Evolutionary conservation across 805 yeast species (phyloP).

Genomic region (Maudiozyma serrabonitensis): DNA sequence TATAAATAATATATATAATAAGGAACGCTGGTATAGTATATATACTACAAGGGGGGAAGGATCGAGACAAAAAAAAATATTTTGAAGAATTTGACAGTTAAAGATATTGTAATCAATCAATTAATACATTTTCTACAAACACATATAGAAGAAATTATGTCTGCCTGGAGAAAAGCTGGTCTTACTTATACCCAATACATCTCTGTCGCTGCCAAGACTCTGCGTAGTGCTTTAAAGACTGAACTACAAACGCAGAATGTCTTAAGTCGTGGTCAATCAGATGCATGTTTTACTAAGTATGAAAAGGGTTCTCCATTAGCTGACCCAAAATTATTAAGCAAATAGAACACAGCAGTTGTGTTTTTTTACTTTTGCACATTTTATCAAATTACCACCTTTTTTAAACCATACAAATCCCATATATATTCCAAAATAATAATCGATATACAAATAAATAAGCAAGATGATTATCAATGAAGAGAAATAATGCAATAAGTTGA

Average conservation of each 20-base stretch:
- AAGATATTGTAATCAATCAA: too few relatives aligned
- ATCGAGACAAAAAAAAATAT: too few relatives aligned
- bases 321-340: constrained; percentile 31
- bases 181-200: constrained; percentile 75
- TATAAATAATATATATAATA: too few relatives aligned
- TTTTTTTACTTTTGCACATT: not conserved
- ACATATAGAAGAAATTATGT: not conserved
- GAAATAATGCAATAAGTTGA: too few relatives aligned
- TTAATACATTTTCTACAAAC: too few relatives aligned
- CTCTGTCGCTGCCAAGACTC: constrained; percentile 80
- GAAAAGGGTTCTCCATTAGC: constrained; percentile 50
- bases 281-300: constrained; percentile 61
- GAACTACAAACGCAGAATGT: constrained; percentile 65
- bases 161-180: constrained; percentile 57
- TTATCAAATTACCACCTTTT: not conserved
- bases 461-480: too few relatives aligned
- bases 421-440: too few relatives aligned
- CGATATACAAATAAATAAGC: too few relatives aligned
- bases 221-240: constrained; percentile 81
- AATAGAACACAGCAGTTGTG: constrained; percentile 2
- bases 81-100: too few relatives aligned
- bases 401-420: too few relatives aligned
- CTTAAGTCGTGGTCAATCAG: constrained; percentile 62
- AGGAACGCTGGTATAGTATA: too few relatives aligned
- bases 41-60: too few relatives aligned